A percentile compares a stretch with the other conserved stretches of the same genome.
phyloP scores from a whole-genome alignment of 768 basidiomycete species.

The Psilocybe azurescens region DNA sequence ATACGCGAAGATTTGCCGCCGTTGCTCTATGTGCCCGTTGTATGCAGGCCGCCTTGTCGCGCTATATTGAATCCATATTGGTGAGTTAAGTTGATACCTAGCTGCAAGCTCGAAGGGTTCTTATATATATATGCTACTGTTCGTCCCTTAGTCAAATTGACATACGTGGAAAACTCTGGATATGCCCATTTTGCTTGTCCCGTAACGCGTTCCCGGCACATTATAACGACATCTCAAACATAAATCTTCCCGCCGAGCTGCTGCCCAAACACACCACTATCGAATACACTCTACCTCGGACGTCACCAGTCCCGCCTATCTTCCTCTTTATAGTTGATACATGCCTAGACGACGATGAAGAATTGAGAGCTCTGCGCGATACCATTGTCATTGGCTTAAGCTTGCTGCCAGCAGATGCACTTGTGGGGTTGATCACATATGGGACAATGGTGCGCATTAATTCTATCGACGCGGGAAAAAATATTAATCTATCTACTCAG shows the following conservation, averaged over 20 bases:
- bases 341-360: slow-evolving; percentile 95
- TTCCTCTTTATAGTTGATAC: slow-evolving; percentile 98
- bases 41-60: slow-evolving; percentile 97
- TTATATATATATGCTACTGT: slow-evolving; percentile 13
- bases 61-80: slow-evolving; percentile 98
- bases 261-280: slow-evolving; percentile 99
- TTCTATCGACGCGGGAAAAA: not conserved
- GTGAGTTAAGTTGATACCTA: slow-evolving; percentile 47
- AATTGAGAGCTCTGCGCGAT: slow-evolving; percentile 93
- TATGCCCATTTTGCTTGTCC: slow-evolving; percentile 97
- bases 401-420: slow-evolving; percentile 90
- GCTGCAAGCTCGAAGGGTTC: not conserved
- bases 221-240: slow-evolving; percentile 98
- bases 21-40: slow-evolving; percentile 96
- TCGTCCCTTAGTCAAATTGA: slow-evolving; percentile 84
- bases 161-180: slow-evolving; percentile 98
- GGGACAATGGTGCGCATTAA: slow-evolving; percentile 86
- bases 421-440: slow-evolving; percentile 95
- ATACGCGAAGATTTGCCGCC: slow-evolving; percentile 93
- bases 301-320: slow-evolving; percentile 91
- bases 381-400: slow-evolving; percentile 94
- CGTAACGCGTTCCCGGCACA: slow-evolving; percentile 98
- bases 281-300: slow-evolving; percentile 96
- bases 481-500: slow-evolving; percentile 42
- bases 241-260: slow-evolving; percentile 95